Evolutionary conservation across 2,329 filamentous ascomycete species (phyloP).

Genomic region (Alternaria brassicae): DNA sequence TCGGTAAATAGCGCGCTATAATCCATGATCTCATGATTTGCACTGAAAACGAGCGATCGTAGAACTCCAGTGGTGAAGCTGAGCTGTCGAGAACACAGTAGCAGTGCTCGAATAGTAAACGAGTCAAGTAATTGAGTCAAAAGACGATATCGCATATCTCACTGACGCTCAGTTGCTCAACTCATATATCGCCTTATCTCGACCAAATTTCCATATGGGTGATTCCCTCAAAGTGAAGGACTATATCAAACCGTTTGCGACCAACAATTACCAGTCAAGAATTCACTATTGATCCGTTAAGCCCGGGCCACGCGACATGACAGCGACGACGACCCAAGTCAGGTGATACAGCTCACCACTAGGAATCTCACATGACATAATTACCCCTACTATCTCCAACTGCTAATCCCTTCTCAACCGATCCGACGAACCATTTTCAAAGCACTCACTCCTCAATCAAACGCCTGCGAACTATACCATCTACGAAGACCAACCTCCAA

Average conservation of each 20-base stretch:
- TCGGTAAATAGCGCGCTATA: too few species aligned
- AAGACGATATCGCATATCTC: not conserved
- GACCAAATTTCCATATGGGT: too few species aligned
- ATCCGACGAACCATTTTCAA: not conserved
- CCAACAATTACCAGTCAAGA: not conserved
- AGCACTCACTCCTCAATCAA: too few species aligned
- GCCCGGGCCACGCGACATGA: not conserved
- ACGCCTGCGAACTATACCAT: rapidly evolving
- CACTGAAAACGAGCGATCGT: too few species aligned
- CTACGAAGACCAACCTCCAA: rapidly evolving
- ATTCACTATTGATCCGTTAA: not conserved
- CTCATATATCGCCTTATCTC: not conserved
- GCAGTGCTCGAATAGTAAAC: not conserved
- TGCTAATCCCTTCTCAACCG: not conserved
- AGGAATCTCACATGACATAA: not conserved
- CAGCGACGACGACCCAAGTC: not conserved
- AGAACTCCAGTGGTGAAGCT: too few species aligned
- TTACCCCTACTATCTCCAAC: not conserved
- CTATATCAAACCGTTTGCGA: not conserved
- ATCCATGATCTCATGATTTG: too few species aligned
- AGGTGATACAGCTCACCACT: not conserved
- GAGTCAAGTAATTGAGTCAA: not conserved
- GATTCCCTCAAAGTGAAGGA: not conserved
- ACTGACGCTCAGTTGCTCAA: not conserved
- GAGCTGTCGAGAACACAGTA: not conserved